Percentiles rank a stretch among this genome's conserved stretches.
These are phyloP conservation scores for Terfezia boudieri DNA, from an alignment of 495 filamentous ascomycete genomes.

Conservation along the genomic window DNA sequence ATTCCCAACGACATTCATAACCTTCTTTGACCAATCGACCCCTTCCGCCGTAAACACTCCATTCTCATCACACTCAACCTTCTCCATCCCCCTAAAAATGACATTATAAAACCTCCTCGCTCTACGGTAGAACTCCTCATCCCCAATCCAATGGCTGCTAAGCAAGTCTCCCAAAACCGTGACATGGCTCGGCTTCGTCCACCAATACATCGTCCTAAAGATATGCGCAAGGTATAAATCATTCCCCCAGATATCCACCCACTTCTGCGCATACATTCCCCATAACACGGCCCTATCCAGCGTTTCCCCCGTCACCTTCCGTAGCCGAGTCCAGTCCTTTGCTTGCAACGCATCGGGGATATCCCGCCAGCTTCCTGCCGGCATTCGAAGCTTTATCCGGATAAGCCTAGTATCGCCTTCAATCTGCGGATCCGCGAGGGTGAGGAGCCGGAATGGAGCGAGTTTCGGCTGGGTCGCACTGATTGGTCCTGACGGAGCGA, in stretches of 20 bases:
- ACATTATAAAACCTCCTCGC: conserved; percentile 58
- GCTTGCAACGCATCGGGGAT: no score
- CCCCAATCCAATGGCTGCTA: conserved; percentile 87
- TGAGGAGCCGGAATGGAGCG: conserved; percentile 68
- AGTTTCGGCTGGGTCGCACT: conserved; percentile 18
- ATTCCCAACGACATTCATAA: conserved; percentile 83
- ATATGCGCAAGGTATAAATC: conserved; percentile 88
- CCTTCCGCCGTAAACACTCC: conserved; percentile 31
- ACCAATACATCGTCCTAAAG: conserved; percentile 66
- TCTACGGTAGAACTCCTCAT: conserved; percentile 56
- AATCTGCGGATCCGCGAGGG: conserved; percentile 82
- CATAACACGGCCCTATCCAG: neutral
- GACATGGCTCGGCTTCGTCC: conserved; percentile 64
- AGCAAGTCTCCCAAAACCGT: conserved; percentile 76
- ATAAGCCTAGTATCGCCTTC: conserved; percentile 73
- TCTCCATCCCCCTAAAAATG: conserved; percentile 47
- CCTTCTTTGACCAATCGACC: conserved; percentile 40
- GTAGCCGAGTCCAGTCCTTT: conserved; percentile 15
- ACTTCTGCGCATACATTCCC: conserved; percentile 32
- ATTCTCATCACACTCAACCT: conserved; percentile 32
- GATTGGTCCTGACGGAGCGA: conserved; percentile 19
- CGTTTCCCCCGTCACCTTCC: conserved; percentile 19
- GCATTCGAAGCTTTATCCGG: conserved; percentile 34
- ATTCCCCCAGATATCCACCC: conserved; percentile 72
- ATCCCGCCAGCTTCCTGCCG: conserved; percentile 31